These are phyloP conservation scores for Chaetomiaceae sp. DNA, from an alignment of 2,329 filamentous ascomycete species.

Conservation along the genomic window DNA sequence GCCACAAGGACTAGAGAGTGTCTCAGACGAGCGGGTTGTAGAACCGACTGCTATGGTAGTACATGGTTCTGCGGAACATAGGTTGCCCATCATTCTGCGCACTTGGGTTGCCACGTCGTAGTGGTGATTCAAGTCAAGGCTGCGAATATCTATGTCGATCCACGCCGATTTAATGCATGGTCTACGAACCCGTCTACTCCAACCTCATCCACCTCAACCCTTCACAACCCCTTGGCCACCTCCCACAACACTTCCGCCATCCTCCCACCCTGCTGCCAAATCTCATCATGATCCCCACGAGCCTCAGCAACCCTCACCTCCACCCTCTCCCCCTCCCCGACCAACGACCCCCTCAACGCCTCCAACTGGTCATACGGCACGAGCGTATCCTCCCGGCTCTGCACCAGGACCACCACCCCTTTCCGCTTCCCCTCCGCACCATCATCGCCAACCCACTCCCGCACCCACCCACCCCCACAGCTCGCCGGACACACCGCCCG, in stretches of 20 bases:
- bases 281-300: constrained; percentile 54
- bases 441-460: constrained; percentile 26
- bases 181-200: no score
- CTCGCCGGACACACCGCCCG: constrained; percentile 47
- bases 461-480: constrained; percentile 36
- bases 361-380: constrained; percentile 26
- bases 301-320: constrained; percentile 38
- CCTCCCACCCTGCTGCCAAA: constrained; percentile 55
- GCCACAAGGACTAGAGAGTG: no score
- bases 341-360: constrained; percentile 45
- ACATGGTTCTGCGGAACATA: no score
- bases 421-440: constrained; percentile 24
- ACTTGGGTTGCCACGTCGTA: no score
- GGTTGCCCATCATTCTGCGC: no score
- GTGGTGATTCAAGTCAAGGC: no score
- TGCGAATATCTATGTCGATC: no score
- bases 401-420: constrained; percentile 18
- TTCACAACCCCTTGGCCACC: constrained; percentile 19
- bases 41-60: no score
- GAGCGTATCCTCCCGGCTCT: constrained; percentile 22
- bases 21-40: no score
- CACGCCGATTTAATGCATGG: no score
- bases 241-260: constrained; percentile 43
- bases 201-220: not conserved
- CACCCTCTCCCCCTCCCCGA: constrained; percentile 32